Evolutionary conservation across 73 alveolate species (phyloP), one percentile per base, ranked within the genome.

Genomic region (Paramecium caudatum): DNA sequence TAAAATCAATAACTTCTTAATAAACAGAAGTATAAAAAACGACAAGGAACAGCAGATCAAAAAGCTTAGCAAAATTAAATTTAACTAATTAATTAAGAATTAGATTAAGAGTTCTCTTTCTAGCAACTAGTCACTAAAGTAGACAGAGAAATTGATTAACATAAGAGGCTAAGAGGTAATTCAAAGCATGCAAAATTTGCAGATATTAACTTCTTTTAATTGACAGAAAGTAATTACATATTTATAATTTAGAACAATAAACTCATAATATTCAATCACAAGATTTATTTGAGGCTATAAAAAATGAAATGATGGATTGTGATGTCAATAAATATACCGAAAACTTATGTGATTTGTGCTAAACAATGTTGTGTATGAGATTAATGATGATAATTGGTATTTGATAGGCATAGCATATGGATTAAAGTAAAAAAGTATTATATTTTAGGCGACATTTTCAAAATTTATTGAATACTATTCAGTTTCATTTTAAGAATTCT

Each of bases 381-480:
- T 74, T 4, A 74, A 74, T 21, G 88, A 74, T 41, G 88, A 74
- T 74, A 74, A 74, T 41, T 74, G 88, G 88, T 74, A 74, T 4
- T 23, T 74, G 25, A 74, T 74, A 4, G 88, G 88, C 16, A 41
- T 74, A 6, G 88, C 88, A 27, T 74, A 74, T 74, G 88, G 88
- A 4, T 74, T 74, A 19, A 74, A 74, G 84, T 68, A 68, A 10
- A 1, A 34, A 4, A 30, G n/a, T 16, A 30, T 25, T 33, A 12
- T 8, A 68, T 68, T 32, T 2, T 10, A 68, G 84, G 88, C 36
- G 88, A 12, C 62, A 74, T 19, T 74, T 74, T 46, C 43, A 74
- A 5, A 74, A 74, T 74, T 68, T 74, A 6, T 74, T 74, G 46
- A 74, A 37, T 23, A 74, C 88, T 0, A 32, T 74, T 0, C 5